phyloP scores from a whole-genome alignment of 805 yeast genomes.

The Kluyveromyces wickerhamii region DNA sequence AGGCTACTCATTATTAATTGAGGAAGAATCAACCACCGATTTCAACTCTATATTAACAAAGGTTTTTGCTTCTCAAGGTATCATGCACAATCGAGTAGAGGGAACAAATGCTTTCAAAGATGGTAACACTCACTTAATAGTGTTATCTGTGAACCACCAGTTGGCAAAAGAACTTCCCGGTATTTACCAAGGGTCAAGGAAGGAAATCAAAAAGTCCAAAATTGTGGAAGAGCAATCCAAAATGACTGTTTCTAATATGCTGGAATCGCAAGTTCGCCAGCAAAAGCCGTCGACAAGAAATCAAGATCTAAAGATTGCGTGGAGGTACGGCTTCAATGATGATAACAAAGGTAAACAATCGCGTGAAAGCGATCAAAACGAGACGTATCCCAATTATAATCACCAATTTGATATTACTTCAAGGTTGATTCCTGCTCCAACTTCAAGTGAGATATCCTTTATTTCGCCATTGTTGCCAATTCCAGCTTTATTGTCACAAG shows the following conservation, averaged over 20 bases:
- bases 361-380: constrained; percentile 17
- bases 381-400: constrained; percentile 44
- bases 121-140: constrained; percentile 51
- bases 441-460: constrained; percentile 49
- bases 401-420: constrained; percentile 73
- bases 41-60: constrained; percentile 65
- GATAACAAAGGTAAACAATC: constrained; percentile 20
- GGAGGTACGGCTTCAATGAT: constrained; percentile 72
- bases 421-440: constrained; percentile 58
- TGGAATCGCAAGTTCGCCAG: constrained; percentile 24
- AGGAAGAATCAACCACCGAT: constrained; percentile 85
- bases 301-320: constrained; percentile 74
- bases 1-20: constrained; percentile 61
- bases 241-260: constrained; percentile 59
- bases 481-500: constrained; percentile 31
- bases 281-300: constrained; percentile 15
- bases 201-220: constrained; percentile 54
- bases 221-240: constrained; percentile 52
- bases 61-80: constrained; percentile 69
- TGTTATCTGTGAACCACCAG: constrained; percentile 46
- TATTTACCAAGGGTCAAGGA: constrained; percentile 57
- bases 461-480: constrained; percentile 35
- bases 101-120: constrained; percentile 16
- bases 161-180: constrained; percentile 78
- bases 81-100: constrained; percentile 51